Evolutionary conservation across 2,329 filamentous ascomycete species (phyloP), one percentile per base, ranked within the genome.

Genomic region (Calonectria crousiana): DNA sequence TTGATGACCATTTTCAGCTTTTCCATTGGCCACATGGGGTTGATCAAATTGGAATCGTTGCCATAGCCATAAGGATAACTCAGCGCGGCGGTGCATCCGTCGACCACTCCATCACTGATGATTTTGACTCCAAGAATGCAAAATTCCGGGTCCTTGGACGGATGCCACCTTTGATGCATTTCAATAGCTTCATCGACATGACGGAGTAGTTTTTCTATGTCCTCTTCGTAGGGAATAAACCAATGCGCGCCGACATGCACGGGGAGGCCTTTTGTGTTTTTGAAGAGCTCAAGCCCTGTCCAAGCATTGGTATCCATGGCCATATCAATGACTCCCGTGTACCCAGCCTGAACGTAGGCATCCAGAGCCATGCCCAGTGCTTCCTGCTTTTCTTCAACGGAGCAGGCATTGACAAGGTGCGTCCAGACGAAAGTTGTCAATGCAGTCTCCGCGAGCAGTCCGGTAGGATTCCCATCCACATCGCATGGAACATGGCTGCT

Each of bases 91-190:
- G 92, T 93, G 81, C 92, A 93, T 0, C 90, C 90, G 75, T 93
- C 92, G 47, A 93, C 87, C 44, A 92, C 90, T 14, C 92, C 92
- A 73, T 93, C 92, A 77, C 89, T 90, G 49, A 93, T 92, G 28
- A 93, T 82, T 79, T 93, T 93, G 81, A 93, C 88, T 6, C 92
- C 92, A 0, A 91, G 88, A 11, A 93, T 81, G 23, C 32, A 84
- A 80, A 81, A 80, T 1, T 83, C 81, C 0, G 82, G 81, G 0
- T 77, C 81, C 0, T 74, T 78, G 0, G 77, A 74, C 2, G 75
- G 76, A 66, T 83, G 81, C 56, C 78, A 83, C 47, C 79, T 77
- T 0, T 47, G 26, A 44, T 83, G 81, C 26, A 89, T 81, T 49
- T 85, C 85, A 62, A 88, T 85, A 1, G 86, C 88, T 14, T 86